Conservation (phyloP, 2,329 filamentous ascomycete genomes). For the Ceratocystis variospora region DNA sequence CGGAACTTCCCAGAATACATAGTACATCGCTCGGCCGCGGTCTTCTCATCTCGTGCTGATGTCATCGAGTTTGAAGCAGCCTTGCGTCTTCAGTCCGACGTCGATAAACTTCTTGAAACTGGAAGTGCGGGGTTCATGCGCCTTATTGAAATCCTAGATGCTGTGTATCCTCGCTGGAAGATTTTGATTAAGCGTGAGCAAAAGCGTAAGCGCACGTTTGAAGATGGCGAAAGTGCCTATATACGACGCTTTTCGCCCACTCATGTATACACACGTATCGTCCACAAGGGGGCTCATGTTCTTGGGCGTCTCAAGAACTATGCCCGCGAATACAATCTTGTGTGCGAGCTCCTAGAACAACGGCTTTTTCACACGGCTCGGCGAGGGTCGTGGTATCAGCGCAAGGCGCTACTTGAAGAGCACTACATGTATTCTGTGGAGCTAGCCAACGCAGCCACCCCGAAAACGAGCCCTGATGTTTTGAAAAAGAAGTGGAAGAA, state of each 20-base stretch:
- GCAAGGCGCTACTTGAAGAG: conserved; percentile 85
- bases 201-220: conserved; percentile 65
- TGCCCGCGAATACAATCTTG: conserved; percentile 56
- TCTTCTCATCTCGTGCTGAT: conserved; percentile 62
- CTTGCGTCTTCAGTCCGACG: conserved; percentile 62
- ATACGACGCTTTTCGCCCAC: conserved; percentile 78
- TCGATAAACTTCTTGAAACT: conserved; percentile 73
- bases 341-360: conserved; percentile 65
- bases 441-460: conserved; percentile 31
- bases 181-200: conserved; percentile 59
- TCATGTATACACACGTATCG: conserved; percentile 84
- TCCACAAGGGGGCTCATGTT: conserved; percentile 72
- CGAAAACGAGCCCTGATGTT: conserved; percentile 25
- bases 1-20: conserved; percentile 83
- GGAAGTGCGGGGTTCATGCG: conserved; percentile 55
- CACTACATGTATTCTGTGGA: conserved; percentile 67
- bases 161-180: conserved; percentile 71
- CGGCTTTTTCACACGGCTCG: conserved; percentile 72
- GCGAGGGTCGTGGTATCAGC: conserved; percentile 86
- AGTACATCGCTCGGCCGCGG: conserved; percentile 76
- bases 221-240: conserved; percentile 76
- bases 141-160: conserved; percentile 58
- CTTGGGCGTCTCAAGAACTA: conserved; percentile 74
- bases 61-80: conserved; percentile 83
- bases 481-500: conserved; percentile 68